Conservation (phyloP, 352 stramenopile species). For the Phytophthora quininea region DNA sequence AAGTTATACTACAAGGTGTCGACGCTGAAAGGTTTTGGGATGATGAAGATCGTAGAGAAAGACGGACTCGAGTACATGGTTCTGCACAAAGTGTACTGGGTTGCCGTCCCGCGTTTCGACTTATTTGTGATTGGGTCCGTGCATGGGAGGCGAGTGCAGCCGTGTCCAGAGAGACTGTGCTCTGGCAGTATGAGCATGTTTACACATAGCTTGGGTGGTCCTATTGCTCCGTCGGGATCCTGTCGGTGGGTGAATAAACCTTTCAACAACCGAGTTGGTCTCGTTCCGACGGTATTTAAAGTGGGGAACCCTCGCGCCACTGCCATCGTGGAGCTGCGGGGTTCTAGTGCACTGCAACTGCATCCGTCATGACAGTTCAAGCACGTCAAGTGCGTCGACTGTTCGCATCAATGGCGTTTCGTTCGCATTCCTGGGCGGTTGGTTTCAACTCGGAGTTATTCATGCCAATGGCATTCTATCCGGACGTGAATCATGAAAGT, state of each 20-base stretch:
- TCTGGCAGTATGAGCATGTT: slow-evolving; percentile 27
- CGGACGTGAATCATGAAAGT: slow-evolving; percentile 9
- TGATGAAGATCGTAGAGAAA: slow-evolving; percentile 31
- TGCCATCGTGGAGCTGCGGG: neutral
- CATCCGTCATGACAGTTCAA: neutral
- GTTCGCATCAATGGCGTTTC: too few relatives aligned
- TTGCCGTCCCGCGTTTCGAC: slow-evolving; percentile 20
- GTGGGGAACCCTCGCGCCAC: neutral
- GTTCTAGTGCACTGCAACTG: neutral
- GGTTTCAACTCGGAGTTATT: neutral
- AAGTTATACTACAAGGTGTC: slow-evolving; percentile 29
- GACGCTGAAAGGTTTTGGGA: slow-evolving; percentile 34
- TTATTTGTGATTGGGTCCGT: slow-evolving; percentile 35
- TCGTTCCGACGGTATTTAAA: slow-evolving; percentile 16
- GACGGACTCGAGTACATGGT: slow-evolving; percentile 29
- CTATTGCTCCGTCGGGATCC: neutral
- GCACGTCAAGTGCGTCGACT: neutral
- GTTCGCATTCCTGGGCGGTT: neutral
- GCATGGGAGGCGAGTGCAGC: slow-evolving; percentile 22
- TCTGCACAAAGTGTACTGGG: slow-evolving; percentile 35
- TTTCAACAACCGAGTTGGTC: slow-evolving; percentile 19
- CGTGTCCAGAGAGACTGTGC: slow-evolving; percentile 19
- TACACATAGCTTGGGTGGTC: slow-evolving; percentile 26
- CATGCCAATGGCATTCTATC: neutral
- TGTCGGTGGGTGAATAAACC: slow-evolving; percentile 7